Base-by-base conservation (phyloP, 2,329 filamentous ascomycete genomes). In the Calycina herbarum region DNA sequence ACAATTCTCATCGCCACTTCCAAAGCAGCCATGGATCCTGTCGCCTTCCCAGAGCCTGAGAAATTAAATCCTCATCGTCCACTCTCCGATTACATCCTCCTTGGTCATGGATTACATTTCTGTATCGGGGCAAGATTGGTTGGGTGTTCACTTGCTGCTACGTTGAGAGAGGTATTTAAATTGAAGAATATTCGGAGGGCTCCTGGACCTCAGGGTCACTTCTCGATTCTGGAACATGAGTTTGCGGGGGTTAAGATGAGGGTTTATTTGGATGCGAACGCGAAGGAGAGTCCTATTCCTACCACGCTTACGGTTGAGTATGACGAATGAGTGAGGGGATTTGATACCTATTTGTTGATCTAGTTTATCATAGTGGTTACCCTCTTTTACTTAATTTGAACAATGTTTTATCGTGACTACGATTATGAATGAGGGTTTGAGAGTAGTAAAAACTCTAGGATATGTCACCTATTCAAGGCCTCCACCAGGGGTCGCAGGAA, bases 191-290 rank as follows among this genome's bases (percentile, higher is more conserved):
- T 82, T 2, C 73, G 79, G 8, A 72, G 79, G 45, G 78, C 78
- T 0, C 57, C 67, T 8, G 79, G 79, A 2, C 71, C 27, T 11
- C 73, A 73, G 33, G 80, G 80, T 0, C 68, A 75, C 20, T 83
- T 85, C 62, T 76, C 73, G 2, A 76, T 77, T 11, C 77, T 81
- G 0, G 78, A 82, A 66, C 77, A 81, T 62, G 75, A 82, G 20
- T 72, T 84, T 70, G 81, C 78, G 7, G 82, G 82, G 2, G 77
- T 83, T 2, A 79, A 78, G 61, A 79, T 82, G 76, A 78, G 78
- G 71, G 74, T 79, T 62, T 85, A 83, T 68, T 72, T 85, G 56
- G 82, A 84, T 76, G 76, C 75, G 7, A 81, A 78, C 70, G 76
- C 81, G 10, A 79, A 76, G 65, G 82, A 84, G 73, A 78, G 75